Conservation (phyloP, 768 basidiomycete species). For the Guyanaporus albipodus region DNA sequence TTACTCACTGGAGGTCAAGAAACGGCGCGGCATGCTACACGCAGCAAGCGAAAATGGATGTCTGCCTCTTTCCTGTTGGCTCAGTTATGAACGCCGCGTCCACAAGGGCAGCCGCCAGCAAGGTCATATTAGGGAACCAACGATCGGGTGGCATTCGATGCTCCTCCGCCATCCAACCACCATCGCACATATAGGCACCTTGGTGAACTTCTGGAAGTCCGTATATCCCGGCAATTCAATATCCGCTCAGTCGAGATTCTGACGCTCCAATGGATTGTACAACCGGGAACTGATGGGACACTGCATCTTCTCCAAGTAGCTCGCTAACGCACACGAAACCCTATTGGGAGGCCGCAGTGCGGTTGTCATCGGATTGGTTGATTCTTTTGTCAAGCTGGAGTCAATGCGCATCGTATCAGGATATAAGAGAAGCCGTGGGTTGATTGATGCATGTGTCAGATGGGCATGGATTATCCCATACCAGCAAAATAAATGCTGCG, state of each 20-base stretch:
- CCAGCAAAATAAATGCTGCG: slow-evolving; percentile 4
- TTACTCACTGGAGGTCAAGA: slow-evolving; percentile 6
- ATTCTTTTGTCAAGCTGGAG: slow-evolving; percentile 1
- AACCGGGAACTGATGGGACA: slow-evolving; percentile 9
- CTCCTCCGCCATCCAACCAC: slow-evolving; percentile 13
- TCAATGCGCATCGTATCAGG: slow-evolving; percentile 7
- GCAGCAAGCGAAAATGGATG: slow-evolving; percentile 18
- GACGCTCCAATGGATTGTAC: slow-evolving; percentile 21
- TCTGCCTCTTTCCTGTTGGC: slow-evolving; percentile 1
- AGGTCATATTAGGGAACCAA: slow-evolving; percentile 5
- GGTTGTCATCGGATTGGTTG: slow-evolving; percentile 6
- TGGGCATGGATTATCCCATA: slow-evolving; percentile 10
- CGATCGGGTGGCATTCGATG: slow-evolving; percentile 21
- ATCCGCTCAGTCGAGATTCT: slow-evolving; percentile 32
- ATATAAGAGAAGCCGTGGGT: slow-evolving; percentile 6
- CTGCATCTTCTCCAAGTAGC: slow-evolving; percentile 17
- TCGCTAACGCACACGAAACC: slow-evolving; percentile 8
- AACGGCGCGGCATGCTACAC: slow-evolving; percentile 14
- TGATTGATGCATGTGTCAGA: slow-evolving; percentile 18
- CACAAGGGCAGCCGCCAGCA: slow-evolving; percentile 14
- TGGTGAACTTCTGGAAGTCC: slow-evolving; percentile 25
- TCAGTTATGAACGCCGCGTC: slow-evolving; percentile 23
- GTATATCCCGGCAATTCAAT: slow-evolving; percentile 28
- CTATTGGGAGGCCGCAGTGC: slow-evolving; percentile 2
- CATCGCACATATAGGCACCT: slow-evolving; percentile 16